Evolutionary conservation across 805 yeast species (phyloP), one percentile per base, ranked within the genome.

Genomic region (Candida anglica): DNA sequence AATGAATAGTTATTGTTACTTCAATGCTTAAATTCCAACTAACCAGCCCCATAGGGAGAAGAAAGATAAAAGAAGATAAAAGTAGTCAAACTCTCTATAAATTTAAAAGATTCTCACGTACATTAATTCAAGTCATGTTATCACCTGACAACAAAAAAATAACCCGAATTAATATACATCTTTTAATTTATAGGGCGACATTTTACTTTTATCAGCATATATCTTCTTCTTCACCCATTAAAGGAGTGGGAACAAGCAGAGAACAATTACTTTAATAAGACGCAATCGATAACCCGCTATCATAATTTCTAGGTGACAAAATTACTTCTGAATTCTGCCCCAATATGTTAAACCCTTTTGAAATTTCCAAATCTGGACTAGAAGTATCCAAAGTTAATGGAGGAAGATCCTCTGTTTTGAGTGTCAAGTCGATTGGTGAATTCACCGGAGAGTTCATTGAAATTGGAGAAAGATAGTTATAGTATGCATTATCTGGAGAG

Each of bases 241-340:
- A n/a, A n/a, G n/a, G n/a, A n/a, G n/a, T n/a, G n/a, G 28, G 29
- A 30, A 36, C 36, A 42, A 42, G 46, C 46, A 42, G 46, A 42
- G 46, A 42, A 42, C 46, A 34, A 32, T 35, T 32, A 32, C 36
- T 15, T 28, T 34, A 24, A 28, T 28, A 20, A 23, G 10, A 15
- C 7, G 20, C 6, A 8, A 11, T 28, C 17, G 16, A 19, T 6
- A 15, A 13, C 20, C 9, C 29, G 26, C 20, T 37, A 27, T 38
- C 40, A 27, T 33, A 39, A 28, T 35, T 34, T 33, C 29, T 42
- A 22, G 41, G 37, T 38, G 41, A 53, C 66, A 60, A 61, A 65
- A 64, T 63, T 58, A 50, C 70, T 65, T 58, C 71, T 54, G 71
- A 64, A 64, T 63, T 63, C 61, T 65, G 70, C 69, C 56, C 69